These are phyloP conservation scores for Gossypium bickii DNA, from an alignment of 345 rosid species.

Conservation along the genomic window DNA sequence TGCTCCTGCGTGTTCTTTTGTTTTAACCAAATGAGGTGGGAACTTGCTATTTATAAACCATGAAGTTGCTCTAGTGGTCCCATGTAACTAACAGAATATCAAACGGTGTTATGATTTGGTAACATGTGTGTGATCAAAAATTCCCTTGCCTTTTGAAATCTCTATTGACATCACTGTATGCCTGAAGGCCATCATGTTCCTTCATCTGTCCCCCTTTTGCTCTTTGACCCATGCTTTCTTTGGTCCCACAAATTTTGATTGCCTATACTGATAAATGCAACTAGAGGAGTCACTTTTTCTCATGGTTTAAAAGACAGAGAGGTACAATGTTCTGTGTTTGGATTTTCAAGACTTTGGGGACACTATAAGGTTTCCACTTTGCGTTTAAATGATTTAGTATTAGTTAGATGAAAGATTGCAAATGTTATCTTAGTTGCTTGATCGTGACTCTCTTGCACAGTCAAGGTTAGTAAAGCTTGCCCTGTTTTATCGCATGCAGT, in stretches of 20 bases:
- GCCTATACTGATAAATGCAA: background rate
- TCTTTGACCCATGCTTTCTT: background rate
- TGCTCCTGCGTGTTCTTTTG: background rate
- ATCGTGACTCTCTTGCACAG: background rate
- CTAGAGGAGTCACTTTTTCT: background rate
- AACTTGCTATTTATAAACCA: background rate
- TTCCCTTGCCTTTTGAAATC: background rate
- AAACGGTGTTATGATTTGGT: background rate
- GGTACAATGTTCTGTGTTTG: background rate
- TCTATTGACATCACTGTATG: background rate
- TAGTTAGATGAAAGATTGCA: background rate
- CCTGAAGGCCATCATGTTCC: background rate
- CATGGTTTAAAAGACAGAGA: background rate
- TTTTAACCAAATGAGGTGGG: background rate
- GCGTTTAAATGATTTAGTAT: background rate
- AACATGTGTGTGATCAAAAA: background rate
- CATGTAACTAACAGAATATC: slow-evolving; percentile 2
- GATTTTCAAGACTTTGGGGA: background rate
- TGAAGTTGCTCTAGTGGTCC: background rate
- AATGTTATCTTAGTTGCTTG: background rate
- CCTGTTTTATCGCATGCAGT: slow-evolving; percentile 40
- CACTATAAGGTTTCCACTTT: background rate
- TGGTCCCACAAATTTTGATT: background rate
- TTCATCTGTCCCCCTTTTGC: background rate
- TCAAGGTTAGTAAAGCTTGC: background rate